Percentiles rank a stretch among this genome's conserved stretches.
Evolutionary conservation across 2,329 filamentous ascomycete genomes (phyloP).

Genomic region (Penicillium sp.): DNA sequence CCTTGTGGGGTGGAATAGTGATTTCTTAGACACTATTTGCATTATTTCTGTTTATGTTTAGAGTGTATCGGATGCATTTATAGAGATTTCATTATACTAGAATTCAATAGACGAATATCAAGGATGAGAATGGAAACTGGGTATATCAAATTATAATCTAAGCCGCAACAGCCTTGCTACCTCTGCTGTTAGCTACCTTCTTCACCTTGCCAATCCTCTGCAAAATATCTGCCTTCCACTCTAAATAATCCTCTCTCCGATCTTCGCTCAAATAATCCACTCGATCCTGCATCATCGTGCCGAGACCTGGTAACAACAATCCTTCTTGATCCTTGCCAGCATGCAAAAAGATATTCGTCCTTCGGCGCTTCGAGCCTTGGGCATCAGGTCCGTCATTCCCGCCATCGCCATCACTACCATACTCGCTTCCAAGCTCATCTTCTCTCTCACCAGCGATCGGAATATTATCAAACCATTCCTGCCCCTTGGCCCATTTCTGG

Average conservation of each 20-base stretch:
- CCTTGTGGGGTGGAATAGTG: not conserved
- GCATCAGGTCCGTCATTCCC: conserved; percentile 24
- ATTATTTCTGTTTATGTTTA: not conserved
- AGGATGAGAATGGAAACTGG: not conserved
- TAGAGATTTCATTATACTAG: not conserved
- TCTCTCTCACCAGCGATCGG: conserved; percentile 34
- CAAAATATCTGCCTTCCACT: conserved; percentile 43
- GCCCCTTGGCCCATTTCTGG: conserved; percentile 50
- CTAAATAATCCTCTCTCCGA: conserved; percentile 36
- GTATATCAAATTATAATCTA: not conserved
- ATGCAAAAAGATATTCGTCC: conserved; percentile 19
- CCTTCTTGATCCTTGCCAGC: conserved; percentile 21
- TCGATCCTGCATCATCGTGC: conserved; percentile 50
- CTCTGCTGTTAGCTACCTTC: not conserved
- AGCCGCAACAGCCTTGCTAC: not conserved
- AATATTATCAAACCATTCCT: conserved; percentile 65
- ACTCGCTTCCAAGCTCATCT: conserved; percentile 25
- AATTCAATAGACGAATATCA: not conserved
- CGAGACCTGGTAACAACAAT: conserved; percentile 44
- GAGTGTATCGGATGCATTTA: not conserved
- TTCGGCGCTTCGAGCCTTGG: conserved; percentile 21
- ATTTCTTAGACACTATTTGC: not conserved
- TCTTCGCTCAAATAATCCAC: conserved; percentile 47
- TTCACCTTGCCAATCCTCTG: conserved; percentile 32
- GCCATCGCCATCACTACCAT: conserved; percentile 32